Percentiles rank a stretch among this genome's conserved stretches.
These are phyloP conservation scores for Tricholoma sp. DNA, from an alignment of 768 basidiomycete species.

Conservation along the genomic window DNA sequence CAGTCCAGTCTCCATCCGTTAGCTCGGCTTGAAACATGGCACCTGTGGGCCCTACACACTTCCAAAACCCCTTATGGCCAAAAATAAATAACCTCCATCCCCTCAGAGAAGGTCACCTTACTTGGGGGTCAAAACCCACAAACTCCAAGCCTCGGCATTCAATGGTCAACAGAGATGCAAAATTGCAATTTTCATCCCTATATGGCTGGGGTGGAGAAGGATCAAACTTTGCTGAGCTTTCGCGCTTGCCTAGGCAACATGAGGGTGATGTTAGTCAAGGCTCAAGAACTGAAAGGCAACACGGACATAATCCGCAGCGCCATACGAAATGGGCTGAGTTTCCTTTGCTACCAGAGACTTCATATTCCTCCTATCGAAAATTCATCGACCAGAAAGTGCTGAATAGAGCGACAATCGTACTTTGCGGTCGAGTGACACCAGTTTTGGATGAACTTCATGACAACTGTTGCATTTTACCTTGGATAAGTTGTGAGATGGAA, in stretches of 20 bases:
- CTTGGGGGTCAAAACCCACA: constrained; percentile 66
- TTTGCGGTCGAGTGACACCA: constrained; percentile 63
- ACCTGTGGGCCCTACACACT: constrained; percentile 57
- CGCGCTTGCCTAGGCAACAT: constrained; percentile 52
- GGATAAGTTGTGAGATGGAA: constrained; percentile 4
- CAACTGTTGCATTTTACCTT: constrained; percentile 79
- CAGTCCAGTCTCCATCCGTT: constrained; percentile 68
- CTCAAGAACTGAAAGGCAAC: background rate
- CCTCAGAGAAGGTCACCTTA: constrained; percentile 24
- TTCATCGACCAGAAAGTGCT: constrained; percentile 5
- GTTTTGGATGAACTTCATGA: constrained; percentile 69
- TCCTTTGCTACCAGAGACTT: constrained; percentile 63
- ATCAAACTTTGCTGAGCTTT: constrained; percentile 80
- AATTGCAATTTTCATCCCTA: constrained; percentile 53
- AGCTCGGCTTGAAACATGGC: constrained; percentile 61
- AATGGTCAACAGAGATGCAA: constrained; percentile 60
- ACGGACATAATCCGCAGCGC: constrained; percentile 62
- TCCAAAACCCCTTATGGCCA: constrained; percentile 69
- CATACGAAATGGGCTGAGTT: constrained; percentile 76
- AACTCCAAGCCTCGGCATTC: constrained; percentile 91
- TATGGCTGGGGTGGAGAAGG: constrained; percentile 47
- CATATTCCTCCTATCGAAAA: constrained; percentile 52
- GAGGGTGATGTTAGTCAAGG: constrained; percentile 1
- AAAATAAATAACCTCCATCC: background rate
- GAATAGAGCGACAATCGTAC: constrained; percentile 31